Percentiles rank a stretch among this genome's conserved stretches.
These are phyloP conservation scores for Lathyrus sativus DNA, from an alignment of 306 rosid species.

Conservation along the genomic window DNA sequence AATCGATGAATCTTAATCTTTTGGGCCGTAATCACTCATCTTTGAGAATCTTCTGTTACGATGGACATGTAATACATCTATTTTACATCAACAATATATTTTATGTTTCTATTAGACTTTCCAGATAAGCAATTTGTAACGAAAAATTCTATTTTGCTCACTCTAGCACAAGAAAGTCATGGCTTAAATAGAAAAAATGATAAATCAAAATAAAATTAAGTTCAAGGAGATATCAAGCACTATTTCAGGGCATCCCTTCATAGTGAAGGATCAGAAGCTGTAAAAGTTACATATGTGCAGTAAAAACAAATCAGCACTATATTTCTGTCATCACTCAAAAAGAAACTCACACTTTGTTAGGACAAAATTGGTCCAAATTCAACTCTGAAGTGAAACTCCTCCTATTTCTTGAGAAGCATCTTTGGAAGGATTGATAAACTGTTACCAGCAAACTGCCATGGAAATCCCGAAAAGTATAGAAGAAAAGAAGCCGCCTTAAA, in stretches of 20 bases:
- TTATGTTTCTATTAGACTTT: neutral
- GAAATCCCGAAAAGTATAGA: conserved; percentile 40
- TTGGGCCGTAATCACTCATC: neutral
- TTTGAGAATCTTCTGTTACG: neutral
- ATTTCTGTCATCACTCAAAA: conserved; percentile 46
- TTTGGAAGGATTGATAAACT: conserved; percentile 41
- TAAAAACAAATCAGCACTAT: conserved; percentile 40
- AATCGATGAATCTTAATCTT: too few relatives aligned
- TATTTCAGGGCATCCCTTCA: conserved; percentile 31
- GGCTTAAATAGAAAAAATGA: conserved; percentile 4
- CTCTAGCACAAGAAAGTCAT: neutral
- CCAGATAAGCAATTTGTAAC: neutral
- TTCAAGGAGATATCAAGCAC: conserved; percentile 18
- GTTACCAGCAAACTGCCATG: conserved; percentile 44
- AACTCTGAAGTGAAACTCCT: conserved; percentile 47
- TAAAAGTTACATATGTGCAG: conserved; percentile 36
- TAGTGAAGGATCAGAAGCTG: conserved; percentile 25
- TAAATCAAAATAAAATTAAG: conserved; percentile 25
- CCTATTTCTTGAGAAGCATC: conserved; percentile 35
- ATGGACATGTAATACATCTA: neutral
- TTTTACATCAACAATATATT: neutral
- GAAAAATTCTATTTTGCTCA: neutral
- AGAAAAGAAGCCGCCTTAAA: conserved; percentile 29
- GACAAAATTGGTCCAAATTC: conserved; percentile 52
- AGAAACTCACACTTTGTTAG: conserved; percentile 42